Evolutionary conservation across 352 stramenopile species (phyloP), one percentile per base, ranked within the genome.

Genomic region (Phytopythium sindhum): DNA sequence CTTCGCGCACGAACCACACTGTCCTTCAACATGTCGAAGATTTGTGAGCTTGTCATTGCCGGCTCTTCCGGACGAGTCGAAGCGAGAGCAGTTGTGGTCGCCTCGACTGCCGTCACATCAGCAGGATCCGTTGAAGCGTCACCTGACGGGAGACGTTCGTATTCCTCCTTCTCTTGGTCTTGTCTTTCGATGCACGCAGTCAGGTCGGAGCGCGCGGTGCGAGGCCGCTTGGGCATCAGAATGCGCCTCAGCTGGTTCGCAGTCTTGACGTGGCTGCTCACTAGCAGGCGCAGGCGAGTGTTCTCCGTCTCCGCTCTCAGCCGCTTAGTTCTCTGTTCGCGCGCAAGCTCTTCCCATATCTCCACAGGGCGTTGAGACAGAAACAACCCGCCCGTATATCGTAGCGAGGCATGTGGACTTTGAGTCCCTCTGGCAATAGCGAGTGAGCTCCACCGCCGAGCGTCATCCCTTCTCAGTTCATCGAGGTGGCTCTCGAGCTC

Each of bases 221-320:
- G 21, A 44, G 45, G 19, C 12, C 77, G 76, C 44, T 88, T 86
- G 17, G 71, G 39, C 19, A 31, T 77, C 37, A 89, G 55, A 61
- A 88, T 80, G 60, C 78, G 77, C 56, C 83, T 72, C 31, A 89
- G 67, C 15, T 67, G 80, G 50, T 75, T 77, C 14, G 80, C 80
- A 60, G 86, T 77, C 29, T 81, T 79, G 48, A 87, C 67, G 35
- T 87, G 80, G 15, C 75, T 68, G 35, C 84, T 75, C 2, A 88
- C 59, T 21, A 82, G 72, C 10, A 80, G 64, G 26, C 81, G 82
- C 17, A 88, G 67, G 0, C 74, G 75, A 48, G 84, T 81, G 63
- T 88, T 88, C 64, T 89, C 77, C 19, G 74, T 59, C 47, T 89
- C 75, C 12, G 72, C 71, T 31, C 70, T 68, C 17, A 68, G 64